These are phyloP conservation scores for Protomyces inouyei DNA, from an alignment of 1,139 yeast species.

Conservation along the genomic window DNA sequence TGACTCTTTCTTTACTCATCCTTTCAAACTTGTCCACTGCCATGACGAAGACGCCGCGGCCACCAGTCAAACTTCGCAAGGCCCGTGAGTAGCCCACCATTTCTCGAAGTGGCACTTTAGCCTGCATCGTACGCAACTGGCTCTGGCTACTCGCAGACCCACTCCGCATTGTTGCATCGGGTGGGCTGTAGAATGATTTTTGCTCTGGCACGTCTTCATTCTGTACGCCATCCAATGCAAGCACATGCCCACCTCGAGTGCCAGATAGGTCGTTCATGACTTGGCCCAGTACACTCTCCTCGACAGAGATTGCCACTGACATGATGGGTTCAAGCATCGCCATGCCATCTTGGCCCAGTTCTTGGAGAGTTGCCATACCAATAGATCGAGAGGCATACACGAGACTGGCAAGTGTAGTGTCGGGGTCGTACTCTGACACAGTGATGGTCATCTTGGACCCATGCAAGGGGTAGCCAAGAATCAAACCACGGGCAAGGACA, in stretches of 20 bases:
- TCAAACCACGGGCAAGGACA: conserved; percentile 70
- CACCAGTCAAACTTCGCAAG: conserved; percentile 79
- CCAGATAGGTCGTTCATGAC: conserved; percentile 77
- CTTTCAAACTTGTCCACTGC: conserved; percentile 66
- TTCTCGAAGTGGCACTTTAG: conserved; percentile 77
- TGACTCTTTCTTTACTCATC: conserved; percentile 40
- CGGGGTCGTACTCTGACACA: conserved; percentile 44
- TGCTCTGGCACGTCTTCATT: conserved; percentile 33
- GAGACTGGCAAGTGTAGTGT: conserved; percentile 39
- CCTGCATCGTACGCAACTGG: conserved; percentile 47
- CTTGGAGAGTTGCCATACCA: conserved; percentile 43
- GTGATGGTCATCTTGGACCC: conserved; percentile 54
- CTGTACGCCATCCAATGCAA: conserved; percentile 42
- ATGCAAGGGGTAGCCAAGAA: conserved; percentile 59
- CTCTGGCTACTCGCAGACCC: conserved; percentile 8
- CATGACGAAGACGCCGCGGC: conserved; percentile 82
- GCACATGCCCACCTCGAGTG: conserved; percentile 64
- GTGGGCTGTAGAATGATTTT: conserved; percentile 42
- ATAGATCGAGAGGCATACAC: conserved; percentile 48
- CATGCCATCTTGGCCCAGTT: conserved; percentile 39
- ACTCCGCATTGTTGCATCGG: conserved; percentile 43
- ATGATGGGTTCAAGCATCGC: conserved; percentile 79
- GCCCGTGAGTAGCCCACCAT: conserved; percentile 84
- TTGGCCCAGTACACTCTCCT: conserved; percentile 69
- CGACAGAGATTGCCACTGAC: conserved; percentile 65